These are phyloP conservation scores for Neocatenulostroma microsporum DNA, from an alignment of 2,329 filamentous ascomycete genomes.

Conservation along the genomic window DNA sequence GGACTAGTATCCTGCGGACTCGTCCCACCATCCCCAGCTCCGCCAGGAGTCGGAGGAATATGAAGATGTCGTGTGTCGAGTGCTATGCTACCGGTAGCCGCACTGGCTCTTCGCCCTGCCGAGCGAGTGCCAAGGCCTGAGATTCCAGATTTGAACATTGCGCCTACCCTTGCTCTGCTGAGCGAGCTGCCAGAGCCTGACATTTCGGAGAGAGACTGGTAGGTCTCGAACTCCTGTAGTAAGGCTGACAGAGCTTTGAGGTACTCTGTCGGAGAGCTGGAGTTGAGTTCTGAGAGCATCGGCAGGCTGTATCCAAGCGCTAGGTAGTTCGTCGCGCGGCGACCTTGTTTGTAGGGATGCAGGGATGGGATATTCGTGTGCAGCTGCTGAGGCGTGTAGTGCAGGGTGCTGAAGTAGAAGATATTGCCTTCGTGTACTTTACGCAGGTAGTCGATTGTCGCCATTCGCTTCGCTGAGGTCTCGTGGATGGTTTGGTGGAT, in stretches of 20 bases:
- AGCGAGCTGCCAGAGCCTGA: conserved; percentile 59
- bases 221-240: conserved; percentile 85
- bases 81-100: conserved; percentile 51
- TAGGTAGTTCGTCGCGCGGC: conserved; percentile 88
- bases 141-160: conserved; percentile 45
- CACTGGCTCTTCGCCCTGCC: conserved; percentile 45
- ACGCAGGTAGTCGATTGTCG: conserved; percentile 83
- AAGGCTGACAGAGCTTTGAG: conserved; percentile 78
- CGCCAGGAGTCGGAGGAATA: no score
- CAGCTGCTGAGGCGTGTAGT: conserved; percentile 78
- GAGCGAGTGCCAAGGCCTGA: conserved; percentile 29
- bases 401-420: conserved; percentile 97
- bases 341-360: conserved; percentile 71
- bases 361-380: conserved; percentile 70
- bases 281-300: conserved; percentile 79
- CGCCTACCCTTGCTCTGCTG: conserved; percentile 62
- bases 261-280: conserved; percentile 72
- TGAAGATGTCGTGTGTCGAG: no score
- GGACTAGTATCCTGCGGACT: conserved; percentile 19
- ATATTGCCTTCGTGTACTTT: conserved; percentile 90
- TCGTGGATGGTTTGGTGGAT: conserved; percentile 69
- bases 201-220: conserved; percentile 75
- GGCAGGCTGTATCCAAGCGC: conserved; percentile 88
- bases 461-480: conserved; percentile 82
- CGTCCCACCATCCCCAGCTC: conserved; percentile 12